These are phyloP conservation scores for Monilinia polystroma DNA, from an alignment of 2,329 filamentous ascomycete genomes.

Conservation along the genomic window DNA sequence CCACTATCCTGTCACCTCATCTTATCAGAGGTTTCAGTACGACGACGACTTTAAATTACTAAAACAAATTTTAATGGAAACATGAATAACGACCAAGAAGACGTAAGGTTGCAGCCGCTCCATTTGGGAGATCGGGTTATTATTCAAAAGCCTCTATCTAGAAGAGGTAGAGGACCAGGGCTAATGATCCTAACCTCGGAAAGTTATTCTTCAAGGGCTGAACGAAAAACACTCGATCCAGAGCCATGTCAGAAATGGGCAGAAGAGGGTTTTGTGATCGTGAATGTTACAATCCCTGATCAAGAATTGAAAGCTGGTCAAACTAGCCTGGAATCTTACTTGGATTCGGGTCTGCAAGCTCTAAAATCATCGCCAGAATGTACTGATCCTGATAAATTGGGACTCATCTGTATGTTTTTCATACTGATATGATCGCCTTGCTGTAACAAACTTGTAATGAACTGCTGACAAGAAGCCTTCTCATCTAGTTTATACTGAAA, in stretches of 20 bases:
- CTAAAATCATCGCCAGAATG: conserved; percentile 19
- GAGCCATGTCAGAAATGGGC: conserved; percentile 43
- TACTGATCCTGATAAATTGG: conserved; percentile 16
- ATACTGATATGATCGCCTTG: not conserved
- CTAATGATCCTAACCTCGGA: conserved; percentile 38
- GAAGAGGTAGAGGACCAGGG: conserved; percentile 41
- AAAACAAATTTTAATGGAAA: not conserved
- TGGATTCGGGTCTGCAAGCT: conserved; percentile 13
- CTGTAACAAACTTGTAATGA: not conserved
- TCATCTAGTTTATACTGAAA: conserved; percentile 19
- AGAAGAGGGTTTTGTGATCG: conserved; percentile 41
- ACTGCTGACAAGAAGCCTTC: conserved; percentile 7
- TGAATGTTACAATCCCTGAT: conserved; percentile 7
- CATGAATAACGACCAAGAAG: not conserved
- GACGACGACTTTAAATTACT: not conserved
- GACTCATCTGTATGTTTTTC: conserved; percentile 19
- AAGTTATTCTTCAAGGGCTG: conserved; percentile 23
- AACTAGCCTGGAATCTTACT: conserved; percentile 5
- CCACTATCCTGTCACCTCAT: not conserved
- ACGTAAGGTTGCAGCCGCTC: not conserved
- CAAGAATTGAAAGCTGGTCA: not conserved
- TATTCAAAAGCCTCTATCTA: conserved; percentile 27
- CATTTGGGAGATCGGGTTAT: not conserved
- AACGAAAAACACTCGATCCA: conserved; percentile 31
- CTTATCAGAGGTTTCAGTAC: not conserved